These are phyloP conservation scores for Aspergillus transmontanensis DNA, from an alignment of 2,329 filamentous ascomycete species.

Conservation along the genomic window DNA sequence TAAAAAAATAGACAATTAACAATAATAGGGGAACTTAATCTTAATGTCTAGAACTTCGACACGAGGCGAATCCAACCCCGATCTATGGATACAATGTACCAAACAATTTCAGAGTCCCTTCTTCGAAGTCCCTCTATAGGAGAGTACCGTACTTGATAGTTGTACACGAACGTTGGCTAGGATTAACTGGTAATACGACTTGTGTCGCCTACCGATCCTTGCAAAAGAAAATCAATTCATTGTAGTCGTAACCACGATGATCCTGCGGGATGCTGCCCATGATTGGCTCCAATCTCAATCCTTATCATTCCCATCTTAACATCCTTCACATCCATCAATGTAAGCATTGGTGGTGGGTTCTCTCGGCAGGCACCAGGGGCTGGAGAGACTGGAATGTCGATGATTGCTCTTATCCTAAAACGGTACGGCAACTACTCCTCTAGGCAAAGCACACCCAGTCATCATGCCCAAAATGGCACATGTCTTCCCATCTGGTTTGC, in stretches of 20 bases:
- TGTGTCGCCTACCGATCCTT: background rate
- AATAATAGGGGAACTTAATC: conserved; percentile 2
- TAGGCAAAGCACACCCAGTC: background rate
- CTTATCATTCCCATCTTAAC: background rate
- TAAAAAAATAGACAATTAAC: background rate
- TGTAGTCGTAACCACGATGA: background rate
- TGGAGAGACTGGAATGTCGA: background rate
- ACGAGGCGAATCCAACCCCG: background rate
- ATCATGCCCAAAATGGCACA: background rate
- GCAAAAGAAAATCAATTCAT: background rate
- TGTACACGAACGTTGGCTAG: background rate
- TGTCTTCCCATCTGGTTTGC: conserved; percentile 1
- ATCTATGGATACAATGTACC: background rate
- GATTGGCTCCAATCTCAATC: background rate
- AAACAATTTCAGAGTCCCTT: background rate
- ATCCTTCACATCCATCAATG: background rate
- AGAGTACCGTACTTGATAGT: background rate
- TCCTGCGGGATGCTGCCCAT: background rate
- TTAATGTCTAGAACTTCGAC: conserved; percentile 3
- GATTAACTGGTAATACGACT: background rate
- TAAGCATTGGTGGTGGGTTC: conserved; percentile 1
- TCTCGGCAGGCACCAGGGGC: conserved; percentile 7
- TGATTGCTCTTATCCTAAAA: conserved; percentile 1
- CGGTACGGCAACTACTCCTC: conserved; percentile 2
- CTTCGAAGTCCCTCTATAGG: background rate